A percentile compares a stretch with the other conserved stretches of the same genome.
These are phyloP conservation scores for Clonostachys sp. DNA, from an alignment of 2,329 filamentous ascomycete species.

Conservation along the genomic window DNA sequence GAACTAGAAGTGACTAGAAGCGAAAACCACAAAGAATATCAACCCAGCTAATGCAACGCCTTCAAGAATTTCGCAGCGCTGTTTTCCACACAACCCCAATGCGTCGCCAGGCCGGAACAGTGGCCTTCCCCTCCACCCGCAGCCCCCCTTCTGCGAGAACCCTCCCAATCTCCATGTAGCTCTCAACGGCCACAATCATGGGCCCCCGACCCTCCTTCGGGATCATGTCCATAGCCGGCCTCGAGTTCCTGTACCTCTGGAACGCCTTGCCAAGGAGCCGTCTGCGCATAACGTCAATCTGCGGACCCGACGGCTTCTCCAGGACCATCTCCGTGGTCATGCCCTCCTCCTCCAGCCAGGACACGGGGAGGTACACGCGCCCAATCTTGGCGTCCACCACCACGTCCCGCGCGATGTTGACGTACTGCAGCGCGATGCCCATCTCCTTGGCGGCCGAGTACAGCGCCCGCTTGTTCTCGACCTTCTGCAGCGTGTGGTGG, in stretches of 20 bases:
- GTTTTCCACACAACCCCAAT: constrained; percentile 55
- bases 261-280: constrained; percentile 58
- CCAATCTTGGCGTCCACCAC: constrained; percentile 58
- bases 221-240: constrained; percentile 54
- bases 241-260: constrained; percentile 48
- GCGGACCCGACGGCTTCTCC: constrained; percentile 30
- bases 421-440: constrained; percentile 72
- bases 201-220: constrained; percentile 56
- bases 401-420: constrained; percentile 76
- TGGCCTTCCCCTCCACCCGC: constrained; percentile 30
- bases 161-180: constrained; percentile 71
- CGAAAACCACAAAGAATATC: too few relatives aligned
- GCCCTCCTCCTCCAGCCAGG: constrained; percentile 57
- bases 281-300: constrained; percentile 44
- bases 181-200: constrained; percentile 67
- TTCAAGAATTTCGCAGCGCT: constrained; percentile 18
- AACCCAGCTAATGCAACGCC: too few relatives aligned
- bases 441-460: constrained; percentile 56
- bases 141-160: constrained; percentile 42
- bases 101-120: constrained; percentile 38
- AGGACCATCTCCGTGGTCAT: constrained; percentile 51
- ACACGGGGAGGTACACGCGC: constrained; percentile 63
- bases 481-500: constrained; percentile 36
- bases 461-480: constrained; percentile 22
- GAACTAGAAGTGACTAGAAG: too few relatives aligned